Evolutionary conservation across 371 early-diverging fungal genomes (phyloP).

Genomic region (Synchytrium microbalum): DNA sequence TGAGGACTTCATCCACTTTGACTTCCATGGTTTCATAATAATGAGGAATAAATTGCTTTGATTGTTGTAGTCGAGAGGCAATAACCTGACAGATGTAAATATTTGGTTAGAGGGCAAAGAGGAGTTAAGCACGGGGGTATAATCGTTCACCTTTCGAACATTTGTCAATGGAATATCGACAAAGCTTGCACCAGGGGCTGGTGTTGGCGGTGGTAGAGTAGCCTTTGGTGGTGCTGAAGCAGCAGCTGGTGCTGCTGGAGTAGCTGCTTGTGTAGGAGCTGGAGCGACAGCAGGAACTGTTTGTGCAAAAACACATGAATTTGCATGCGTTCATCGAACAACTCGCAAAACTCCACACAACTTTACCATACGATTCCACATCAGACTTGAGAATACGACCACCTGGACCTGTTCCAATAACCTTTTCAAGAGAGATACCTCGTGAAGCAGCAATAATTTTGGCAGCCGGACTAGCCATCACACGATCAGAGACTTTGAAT

Average conservation of each 20-base stretch:
- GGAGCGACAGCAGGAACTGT: slow-evolving; percentile 19
- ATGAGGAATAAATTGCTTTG: slow-evolving; percentile 83
- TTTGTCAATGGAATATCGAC: slow-evolving; percentile 78
- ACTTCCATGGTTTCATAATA: slow-evolving; percentile 90
- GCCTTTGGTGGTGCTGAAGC: slow-evolving; percentile 14
- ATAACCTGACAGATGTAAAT: slow-evolving; percentile 33
- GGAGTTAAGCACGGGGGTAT: neutral
- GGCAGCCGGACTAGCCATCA: slow-evolving; percentile 86
- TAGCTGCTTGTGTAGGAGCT: slow-evolving; percentile 16
- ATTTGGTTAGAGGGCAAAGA: neutral
- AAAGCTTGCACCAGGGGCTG: slow-evolving; percentile 35
- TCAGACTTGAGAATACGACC: slow-evolving; percentile 90
- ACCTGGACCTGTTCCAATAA: slow-evolving; percentile 84
- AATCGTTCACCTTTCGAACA: slow-evolving; percentile 68
- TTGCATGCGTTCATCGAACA: slow-evolving; percentile 36
- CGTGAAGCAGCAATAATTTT: slow-evolving; percentile 80
- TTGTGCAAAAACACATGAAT: slow-evolving; percentile 35
- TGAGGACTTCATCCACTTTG: slow-evolving; percentile 76
- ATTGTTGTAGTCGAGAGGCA: slow-evolving; percentile 38
- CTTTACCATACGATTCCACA: slow-evolving; percentile 53
- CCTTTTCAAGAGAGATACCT: slow-evolving; percentile 62
- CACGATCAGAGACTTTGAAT: slow-evolving; percentile 37
- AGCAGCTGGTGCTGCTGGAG: slow-evolving; percentile 31
- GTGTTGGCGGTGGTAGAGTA: slow-evolving; percentile 19
- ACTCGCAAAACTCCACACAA: neutral